Base-by-base conservation (phyloP, 2,329 filamentous ascomycete genomes). In the Xylariaceae sp. region DNA sequence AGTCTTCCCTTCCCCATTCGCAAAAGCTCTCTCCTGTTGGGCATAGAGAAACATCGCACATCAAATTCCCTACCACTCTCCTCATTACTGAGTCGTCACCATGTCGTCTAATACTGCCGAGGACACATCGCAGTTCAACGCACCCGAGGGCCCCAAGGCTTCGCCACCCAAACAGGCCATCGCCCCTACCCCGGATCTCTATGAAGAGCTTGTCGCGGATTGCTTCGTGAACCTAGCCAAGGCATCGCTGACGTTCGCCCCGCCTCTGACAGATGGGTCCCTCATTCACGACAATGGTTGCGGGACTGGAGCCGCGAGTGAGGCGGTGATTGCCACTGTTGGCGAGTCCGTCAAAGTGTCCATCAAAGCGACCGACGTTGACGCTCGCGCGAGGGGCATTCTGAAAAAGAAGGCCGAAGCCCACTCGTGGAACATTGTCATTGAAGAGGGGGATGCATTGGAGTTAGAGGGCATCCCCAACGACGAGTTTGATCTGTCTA, bases 291-390 rank as follows among this genome's bases (percentile, higher is more conserved):
- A 55, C 31, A 38, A 46, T 39, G 49, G 53, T 31, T 55, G 49
- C 46, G 53, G 53, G 5, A 51, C 45, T 14, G 53, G 49, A 13
- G 45, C 42, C 6, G 53, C 42, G 13, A 51, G n/a, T 14, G 36
- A 45, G 16, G 53, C 49, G 14, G 38, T 55, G 31, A 41, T 44
- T 4, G 31, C 47, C 18, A 31, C 46, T 42, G 41, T 38, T 28
- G 42, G 38, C 31, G 46, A 51, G 19, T 41, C 44, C 17, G 14
- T 48, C 5, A 42, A 38, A 40, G 42, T 45, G n/a, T 41, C 36
- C 14, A 45, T 48, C 41, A 52, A 49, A 39, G 46, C 45, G n/a
- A 55, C 52, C 12, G 52, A 55, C 36, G 48, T 53, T 39, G 51
- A 55, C 31, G 51, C 51, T 11, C 40, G 16, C n/a, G 52, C 52